Evolutionary conservation across 2,329 filamentous ascomycete species (phyloP).

Genomic region (Beauveria pseudobassiana): DNA sequence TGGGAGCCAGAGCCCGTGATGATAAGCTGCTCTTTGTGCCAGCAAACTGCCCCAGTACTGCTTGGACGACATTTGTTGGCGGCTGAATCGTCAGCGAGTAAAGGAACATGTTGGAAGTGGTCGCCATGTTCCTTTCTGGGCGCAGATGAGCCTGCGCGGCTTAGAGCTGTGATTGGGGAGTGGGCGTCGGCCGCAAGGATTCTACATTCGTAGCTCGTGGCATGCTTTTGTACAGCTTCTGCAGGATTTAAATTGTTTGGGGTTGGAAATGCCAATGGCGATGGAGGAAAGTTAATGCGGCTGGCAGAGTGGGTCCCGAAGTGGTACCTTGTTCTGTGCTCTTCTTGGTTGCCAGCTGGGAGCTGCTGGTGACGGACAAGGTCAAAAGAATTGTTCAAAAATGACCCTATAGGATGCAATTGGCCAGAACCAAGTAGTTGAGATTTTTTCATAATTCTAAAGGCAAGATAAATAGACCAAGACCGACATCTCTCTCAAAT

Average conservation of each 20-base stretch:
- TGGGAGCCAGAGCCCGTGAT: constrained; percentile 87
- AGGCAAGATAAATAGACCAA: neutral
- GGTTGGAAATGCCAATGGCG: neutral
- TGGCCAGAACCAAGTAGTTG: neutral
- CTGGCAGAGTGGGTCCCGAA: neutral
- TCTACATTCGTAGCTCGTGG: constrained; percentile 12
- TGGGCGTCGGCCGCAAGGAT: constrained; percentile 10
- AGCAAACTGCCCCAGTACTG: constrained; percentile 89
- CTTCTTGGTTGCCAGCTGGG: too few species aligned
- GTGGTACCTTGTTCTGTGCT: neutral
- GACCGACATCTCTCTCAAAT: neutral
- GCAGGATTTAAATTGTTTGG: constrained; percentile 11
- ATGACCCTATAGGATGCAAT: neutral
- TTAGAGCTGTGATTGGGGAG: constrained; percentile 1
- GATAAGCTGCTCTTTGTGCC: constrained; percentile 96
- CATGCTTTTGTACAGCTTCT: constrained; percentile 4
- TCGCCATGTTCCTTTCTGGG: constrained; percentile 67
- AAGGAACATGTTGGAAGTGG: constrained; percentile 96
- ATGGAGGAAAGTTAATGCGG: constrained; percentile 14
- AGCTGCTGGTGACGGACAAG: neutral
- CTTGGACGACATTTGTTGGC: constrained; percentile 81
- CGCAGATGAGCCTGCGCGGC: constrained; percentile 16
- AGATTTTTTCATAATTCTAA: neutral
- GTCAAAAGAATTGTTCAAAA: neutral
- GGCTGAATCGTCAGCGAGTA: constrained; percentile 95